Evolutionary conservation across 108 stramenopile species (phyloP).

Genomic region (Mayamaea pseudoterrestris): DNA sequence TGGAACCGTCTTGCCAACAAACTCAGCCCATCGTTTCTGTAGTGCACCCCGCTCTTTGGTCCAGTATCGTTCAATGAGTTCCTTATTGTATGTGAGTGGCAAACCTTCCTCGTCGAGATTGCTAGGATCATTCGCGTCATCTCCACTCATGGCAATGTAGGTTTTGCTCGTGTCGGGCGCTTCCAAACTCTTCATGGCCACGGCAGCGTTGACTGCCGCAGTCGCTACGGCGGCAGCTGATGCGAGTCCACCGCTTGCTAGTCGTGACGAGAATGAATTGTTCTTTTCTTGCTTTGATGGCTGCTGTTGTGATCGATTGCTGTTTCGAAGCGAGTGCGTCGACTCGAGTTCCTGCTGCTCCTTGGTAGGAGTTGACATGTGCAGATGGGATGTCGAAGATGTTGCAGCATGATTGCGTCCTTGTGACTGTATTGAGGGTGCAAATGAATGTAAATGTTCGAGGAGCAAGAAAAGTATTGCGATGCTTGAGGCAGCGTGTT

Average conservation of each 20-base stretch:
- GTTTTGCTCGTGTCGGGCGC: conserved; percentile 67
- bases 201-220: conserved; percentile 84
- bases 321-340: too few relatives aligned
- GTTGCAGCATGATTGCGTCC: too few relatives aligned
- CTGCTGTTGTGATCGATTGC: not conserved
- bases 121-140: conserved; percentile 14
- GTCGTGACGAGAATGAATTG: conserved; percentile 23
- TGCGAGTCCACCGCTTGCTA: conserved; percentile 58
- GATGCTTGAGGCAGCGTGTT: too few relatives aligned
- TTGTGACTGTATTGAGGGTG: too few relatives aligned
- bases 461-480: too few relatives aligned
- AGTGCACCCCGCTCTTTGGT: conserved; percentile 76
- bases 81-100: conserved; percentile 86
- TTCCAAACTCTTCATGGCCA: conserved; percentile 67
- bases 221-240: conserved; percentile 81
- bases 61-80: conserved; percentile 85
- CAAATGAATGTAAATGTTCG: too few relatives aligned
- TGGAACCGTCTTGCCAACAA: conserved; percentile 83
- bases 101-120: conserved; percentile 77
- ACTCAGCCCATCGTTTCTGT: conserved; percentile 80
- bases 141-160: conserved; percentile 63
- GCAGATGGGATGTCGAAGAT: too few relatives aligned
- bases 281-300: too few relatives aligned
- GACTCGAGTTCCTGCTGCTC: too few relatives aligned
- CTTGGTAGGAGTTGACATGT: too few relatives aligned